Evolutionary conservation across 1,284 basidiomycete genomes (phyloP), one percentile per base, ranked within the genome.

Genomic region (Butyriboletus appendiculatus): DNA sequence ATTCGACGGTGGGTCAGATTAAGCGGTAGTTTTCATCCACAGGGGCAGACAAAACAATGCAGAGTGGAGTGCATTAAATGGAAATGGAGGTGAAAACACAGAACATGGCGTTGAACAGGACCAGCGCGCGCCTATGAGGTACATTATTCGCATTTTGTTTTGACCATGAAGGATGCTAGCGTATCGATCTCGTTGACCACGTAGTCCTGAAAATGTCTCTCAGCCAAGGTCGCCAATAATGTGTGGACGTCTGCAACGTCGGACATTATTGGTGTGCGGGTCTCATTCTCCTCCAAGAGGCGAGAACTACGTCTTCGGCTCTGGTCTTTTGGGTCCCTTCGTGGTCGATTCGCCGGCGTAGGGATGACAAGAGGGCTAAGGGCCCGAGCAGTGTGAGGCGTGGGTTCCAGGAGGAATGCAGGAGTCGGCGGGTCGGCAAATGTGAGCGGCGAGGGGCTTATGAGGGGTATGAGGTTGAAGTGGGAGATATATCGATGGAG

Each of bases 111-210:
- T 41, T 34, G 46, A 54, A 51, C 52, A 52, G 66, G 62, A 50
- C 66, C 59, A 5, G 62, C 54, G 52, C 61, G 28, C 28, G 45
- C 55, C 52, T 61, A 65, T 45, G 15, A 58, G 56, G 28, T 55
- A 58, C 50, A 64, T 58, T 63, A 71, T 59, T 71, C 72, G 67
- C 77, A 78, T 70, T 81, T 86, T 28, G 80, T 76, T 69, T 82
- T 87, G 37, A 90, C 80, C 83, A 90, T 84, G 61, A 92, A 92
- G 42, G 81, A 78, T n/a, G 86, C 85, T 35, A 92, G 73, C n/a
- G 84, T 86, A 56, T 92, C 89, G 48, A 88, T 82, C 69, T 92
- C 90, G 68, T 84, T 84, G 56, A 84, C 76, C 58, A 81, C 81
- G 65, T 77, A 81, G 30, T 84, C 81, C 54, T 78, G 75, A 65